Evolutionary conservation across 805 yeast genomes (phyloP), one percentile per base, ranked within the genome.

Genomic region (Jamesozyma rosinii): DNA sequence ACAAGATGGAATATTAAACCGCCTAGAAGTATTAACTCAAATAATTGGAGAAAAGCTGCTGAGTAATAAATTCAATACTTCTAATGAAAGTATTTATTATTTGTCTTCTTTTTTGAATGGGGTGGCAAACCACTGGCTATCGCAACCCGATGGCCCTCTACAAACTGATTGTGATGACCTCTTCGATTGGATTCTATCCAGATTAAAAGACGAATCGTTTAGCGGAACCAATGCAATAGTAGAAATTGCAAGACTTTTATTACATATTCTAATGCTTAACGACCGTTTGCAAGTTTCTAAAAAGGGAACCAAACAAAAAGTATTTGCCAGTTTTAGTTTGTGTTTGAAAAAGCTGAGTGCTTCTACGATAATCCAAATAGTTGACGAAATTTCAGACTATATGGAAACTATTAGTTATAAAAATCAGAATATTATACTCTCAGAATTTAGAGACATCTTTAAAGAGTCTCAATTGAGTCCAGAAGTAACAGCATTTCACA

Each of bases 91-190:
- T 1, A 46, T 59, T 19, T 36, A 34, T 15, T 22, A 41, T 5
- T 44, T 62, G 8, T 37, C 53, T 10, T 20, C 38, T 1, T 59
- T 49, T 42, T 41, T 62, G 31, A 44, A 46, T 14, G 38, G 46
- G 3, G 40, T 47, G 1, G 40, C 50, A 6, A 20, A 50, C 1
- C 38, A 49, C 0, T 65, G 76, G 67, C 35, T 65, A 1, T 31
- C 40, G 1, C 43, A 41, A 4, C 29, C 38, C 0, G 51, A 57
- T 8, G 54, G 49, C 1, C 54, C 53, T 1, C 52, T 73, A 6
- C 48, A 55, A 17, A 64, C 64, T 3, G 81, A 76, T 39, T 68
- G 70, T 36, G 53, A 52, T 31, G 83, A 78, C 49, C 67, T 79
- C 17, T 61, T 68, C 33, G 55, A 61, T 1, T 79, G 76, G 70